Conservation (phyloP, 1,139 yeast species). For the Oligophagozyma castellii region DNA sequence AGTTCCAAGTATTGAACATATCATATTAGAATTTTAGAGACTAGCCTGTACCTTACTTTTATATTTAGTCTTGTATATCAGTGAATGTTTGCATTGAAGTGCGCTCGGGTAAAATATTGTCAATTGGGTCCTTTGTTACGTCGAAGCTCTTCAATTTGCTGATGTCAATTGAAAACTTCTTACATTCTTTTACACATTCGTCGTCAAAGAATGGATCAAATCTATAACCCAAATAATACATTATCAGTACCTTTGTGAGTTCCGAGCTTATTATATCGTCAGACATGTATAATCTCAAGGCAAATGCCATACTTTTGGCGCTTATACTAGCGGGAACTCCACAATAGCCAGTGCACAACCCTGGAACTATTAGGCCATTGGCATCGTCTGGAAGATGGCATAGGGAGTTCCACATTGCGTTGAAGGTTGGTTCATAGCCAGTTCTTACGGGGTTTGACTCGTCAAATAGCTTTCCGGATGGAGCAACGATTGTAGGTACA, state of each 20-base stretch:
- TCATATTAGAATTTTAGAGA: too few species aligned
- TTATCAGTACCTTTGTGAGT: constrained; percentile 14
- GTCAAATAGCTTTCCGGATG: constrained; percentile 18
- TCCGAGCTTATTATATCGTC: constrained; percentile 11
- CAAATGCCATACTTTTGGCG: constrained; percentile 21
- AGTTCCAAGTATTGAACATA: too few species aligned
- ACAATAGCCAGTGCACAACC: constrained; percentile 40
- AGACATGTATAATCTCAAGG: constrained; percentile 14
- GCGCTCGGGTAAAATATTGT: constrained; percentile 9
- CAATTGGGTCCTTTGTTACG: constrained; percentile 8
- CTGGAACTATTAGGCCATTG: constrained; percentile 31
- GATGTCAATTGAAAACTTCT: constrained; percentile 9
- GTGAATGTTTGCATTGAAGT: too few species aligned
- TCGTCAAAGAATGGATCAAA: constrained; percentile 14
- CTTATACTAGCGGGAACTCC: constrained; percentile 28
- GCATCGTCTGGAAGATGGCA: constrained; percentile 13
- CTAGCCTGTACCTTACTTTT: too few species aligned
- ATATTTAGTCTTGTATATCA: too few species aligned
- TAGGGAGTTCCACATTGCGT: constrained; percentile 34
- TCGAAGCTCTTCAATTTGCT: constrained; percentile 9
- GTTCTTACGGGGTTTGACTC: constrained; percentile 8
- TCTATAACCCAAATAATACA: constrained; percentile 16
- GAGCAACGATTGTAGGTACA: constrained; percentile 38
- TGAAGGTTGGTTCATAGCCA: constrained; percentile 27
- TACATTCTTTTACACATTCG: constrained; percentile 12